These are phyloP conservation scores for Corymbia citriodora DNA, from an alignment of 441 rosid species.

Conservation along the genomic window DNA sequence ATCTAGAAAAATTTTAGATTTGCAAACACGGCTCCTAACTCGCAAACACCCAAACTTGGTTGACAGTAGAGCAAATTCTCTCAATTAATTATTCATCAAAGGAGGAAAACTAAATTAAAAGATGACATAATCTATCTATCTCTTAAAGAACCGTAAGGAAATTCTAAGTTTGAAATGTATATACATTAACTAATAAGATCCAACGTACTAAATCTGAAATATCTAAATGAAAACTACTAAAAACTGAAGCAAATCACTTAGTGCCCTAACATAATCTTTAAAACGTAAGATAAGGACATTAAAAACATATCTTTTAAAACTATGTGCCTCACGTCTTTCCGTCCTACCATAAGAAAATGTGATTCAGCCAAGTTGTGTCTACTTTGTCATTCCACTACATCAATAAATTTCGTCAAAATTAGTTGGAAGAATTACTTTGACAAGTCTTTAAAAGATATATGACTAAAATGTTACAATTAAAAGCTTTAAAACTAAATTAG, in stretches of 20 bases:
- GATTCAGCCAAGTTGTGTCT: neutral
- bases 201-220: neutral
- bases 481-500: neutral
- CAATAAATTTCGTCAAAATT: neutral
- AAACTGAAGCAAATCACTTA: neutral
- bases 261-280: neutral
- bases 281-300: neutral
- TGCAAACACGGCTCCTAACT: neutral
- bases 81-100: too few relatives aligned
- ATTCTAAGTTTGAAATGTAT: neutral
- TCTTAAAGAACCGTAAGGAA: too few relatives aligned
- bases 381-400: neutral
- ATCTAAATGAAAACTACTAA: neutral
- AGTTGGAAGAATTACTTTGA: accelerated
- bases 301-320: neutral
- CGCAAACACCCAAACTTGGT: neutral
- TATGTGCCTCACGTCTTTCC: neutral
- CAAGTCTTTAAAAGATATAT: neutral
- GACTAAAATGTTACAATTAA: neutral
- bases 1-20: too few relatives aligned
- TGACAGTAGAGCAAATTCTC: neutral
- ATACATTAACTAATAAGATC: neutral
- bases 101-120: too few relatives aligned
- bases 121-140: too few relatives aligned
- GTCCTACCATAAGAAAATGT: neutral